Percentiles rank a stretch among this genome's conserved stretches.
These are phyloP conservation scores for Monosporozyma yasuniensis DNA, from an alignment of 805 yeast species.

Conservation along the genomic window DNA sequence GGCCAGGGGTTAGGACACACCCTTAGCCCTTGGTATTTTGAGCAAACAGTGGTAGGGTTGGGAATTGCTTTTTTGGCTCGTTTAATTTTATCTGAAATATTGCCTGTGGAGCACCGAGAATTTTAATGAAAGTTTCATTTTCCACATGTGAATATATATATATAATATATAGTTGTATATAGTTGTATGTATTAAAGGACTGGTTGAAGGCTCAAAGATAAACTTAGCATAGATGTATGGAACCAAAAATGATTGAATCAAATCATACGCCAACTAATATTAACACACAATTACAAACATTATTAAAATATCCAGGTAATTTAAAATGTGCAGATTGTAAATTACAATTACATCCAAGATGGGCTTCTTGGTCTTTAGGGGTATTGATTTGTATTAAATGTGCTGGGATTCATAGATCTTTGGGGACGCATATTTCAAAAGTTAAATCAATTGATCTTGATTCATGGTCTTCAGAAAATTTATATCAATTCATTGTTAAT, in stretches of 20 bases:
- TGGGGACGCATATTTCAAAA: slow-evolving; percentile 91
- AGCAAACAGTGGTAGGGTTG: too few relatives aligned
- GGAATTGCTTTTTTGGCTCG: too few relatives aligned
- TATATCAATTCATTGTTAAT: slow-evolving; percentile 72
- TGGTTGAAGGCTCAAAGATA: too few relatives aligned
- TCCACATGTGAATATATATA: too few relatives aligned
- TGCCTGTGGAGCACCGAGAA: too few relatives aligned
- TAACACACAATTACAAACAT: slow-evolving; percentile 43
- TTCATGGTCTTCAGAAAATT: slow-evolving; percentile 91
- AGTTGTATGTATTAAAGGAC: too few relatives aligned
- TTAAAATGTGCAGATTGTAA: slow-evolving; percentile 87
- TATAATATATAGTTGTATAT: too few relatives aligned
- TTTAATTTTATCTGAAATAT: too few relatives aligned
- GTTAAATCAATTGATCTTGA: slow-evolving; percentile 92
- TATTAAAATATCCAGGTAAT: slow-evolving; percentile 69
- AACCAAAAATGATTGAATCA: neutral
- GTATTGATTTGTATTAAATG: slow-evolving; percentile 88
- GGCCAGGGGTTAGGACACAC: too few relatives aligned
- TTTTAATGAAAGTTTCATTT: too few relatives aligned
- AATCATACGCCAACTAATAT: neutral
- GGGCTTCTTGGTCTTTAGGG: slow-evolving; percentile 98
- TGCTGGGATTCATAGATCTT: slow-evolving; percentile 88
- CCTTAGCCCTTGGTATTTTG: too few relatives aligned
- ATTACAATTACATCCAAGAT: slow-evolving; percentile 79
- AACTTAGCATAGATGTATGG: too few relatives aligned